Conservation (phyloP, 2,329 filamentous ascomycete species). For the Microdochium bolleyi region DNA sequence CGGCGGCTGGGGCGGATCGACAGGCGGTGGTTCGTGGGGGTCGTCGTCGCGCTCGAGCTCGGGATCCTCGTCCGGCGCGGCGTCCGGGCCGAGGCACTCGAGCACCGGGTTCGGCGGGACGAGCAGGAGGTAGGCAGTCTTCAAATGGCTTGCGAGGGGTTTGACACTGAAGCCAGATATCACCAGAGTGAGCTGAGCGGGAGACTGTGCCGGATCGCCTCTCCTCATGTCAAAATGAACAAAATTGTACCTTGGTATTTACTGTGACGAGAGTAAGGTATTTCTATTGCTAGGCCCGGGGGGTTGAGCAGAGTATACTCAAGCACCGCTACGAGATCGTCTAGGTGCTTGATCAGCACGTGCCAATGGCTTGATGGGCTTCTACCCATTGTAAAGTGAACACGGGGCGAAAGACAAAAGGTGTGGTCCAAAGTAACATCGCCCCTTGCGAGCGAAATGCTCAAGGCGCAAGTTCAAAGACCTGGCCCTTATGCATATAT, state of each 20-base stretch:
- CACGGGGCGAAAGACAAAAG: not conserved
- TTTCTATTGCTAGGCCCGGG: too few relatives aligned
- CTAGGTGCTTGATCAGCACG: too few relatives aligned
- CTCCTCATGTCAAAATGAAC: too few relatives aligned
- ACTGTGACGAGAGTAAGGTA: too few relatives aligned
- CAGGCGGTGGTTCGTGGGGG: conserved; percentile 14
- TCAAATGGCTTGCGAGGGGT: not conserved
- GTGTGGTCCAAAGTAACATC: not conserved
- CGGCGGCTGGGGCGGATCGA: conserved; percentile 17
- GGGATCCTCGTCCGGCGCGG: conserved; percentile 26
- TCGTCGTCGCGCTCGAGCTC: conserved; percentile 23
- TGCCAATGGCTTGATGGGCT: too few relatives aligned
- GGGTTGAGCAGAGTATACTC: too few relatives aligned
- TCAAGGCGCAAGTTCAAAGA: not conserved
- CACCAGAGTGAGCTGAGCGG: too few relatives aligned
- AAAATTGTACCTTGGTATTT: too few relatives aligned
- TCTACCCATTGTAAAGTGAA: too few relatives aligned
- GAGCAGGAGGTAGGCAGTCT: conserved; percentile 38
- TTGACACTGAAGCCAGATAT: too few relatives aligned
- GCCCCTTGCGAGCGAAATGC: not conserved
- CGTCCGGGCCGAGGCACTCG: conserved; percentile 46
- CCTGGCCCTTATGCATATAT: not conserved
- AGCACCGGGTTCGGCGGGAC: conserved; percentile 71
- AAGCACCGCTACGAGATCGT: too few relatives aligned
- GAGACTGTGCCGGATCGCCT: too few relatives aligned